Conservation (phyloP, 177 flowering plant genomes). For the Vitis hybrid region DNA sequence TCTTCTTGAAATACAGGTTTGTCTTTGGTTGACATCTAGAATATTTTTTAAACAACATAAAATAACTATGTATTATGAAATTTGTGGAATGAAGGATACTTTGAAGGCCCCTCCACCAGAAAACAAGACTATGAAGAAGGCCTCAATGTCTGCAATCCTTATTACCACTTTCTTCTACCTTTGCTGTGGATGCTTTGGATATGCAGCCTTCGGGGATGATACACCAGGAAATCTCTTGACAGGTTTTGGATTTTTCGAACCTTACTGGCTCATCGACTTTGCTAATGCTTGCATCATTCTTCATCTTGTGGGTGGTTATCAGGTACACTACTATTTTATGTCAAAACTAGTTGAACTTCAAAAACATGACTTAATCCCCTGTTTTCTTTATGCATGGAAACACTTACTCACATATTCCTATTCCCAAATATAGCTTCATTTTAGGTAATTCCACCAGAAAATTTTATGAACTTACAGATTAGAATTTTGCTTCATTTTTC, state of each 20-base stretch:
- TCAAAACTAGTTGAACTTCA: background rate
- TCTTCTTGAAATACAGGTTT: conserved; percentile 74
- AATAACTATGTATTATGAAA: background rate
- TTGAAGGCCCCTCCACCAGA: conserved; percentile 76
- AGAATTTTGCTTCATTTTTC: background rate
- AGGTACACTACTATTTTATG: conserved; percentile 39
- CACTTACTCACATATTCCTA: no score
- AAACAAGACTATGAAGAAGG: conserved; percentile 72
- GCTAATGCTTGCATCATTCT: conserved; percentile 74
- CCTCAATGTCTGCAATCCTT: conserved; percentile 42
- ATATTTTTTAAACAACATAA: background rate
- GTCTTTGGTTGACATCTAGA: background rate
- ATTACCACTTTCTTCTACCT: conserved; percentile 73
- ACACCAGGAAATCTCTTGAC: conserved; percentile 78
- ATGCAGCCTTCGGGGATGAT: conserved; percentile 72
- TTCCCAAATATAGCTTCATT: no score
- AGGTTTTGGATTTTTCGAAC: conserved; percentile 71
- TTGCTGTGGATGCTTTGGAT: conserved; percentile 83
- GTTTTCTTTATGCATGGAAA: no score
- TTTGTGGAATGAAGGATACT: conserved; percentile 57
- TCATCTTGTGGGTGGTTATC: conserved; percentile 85
- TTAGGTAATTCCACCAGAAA: background rate
- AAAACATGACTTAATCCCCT: no score
- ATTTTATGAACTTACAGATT: background rate
- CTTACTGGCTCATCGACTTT: conserved; percentile 69